phyloP scores from a whole-genome alignment of 306 rosid species.

The Clitoria ternatea region DNA sequence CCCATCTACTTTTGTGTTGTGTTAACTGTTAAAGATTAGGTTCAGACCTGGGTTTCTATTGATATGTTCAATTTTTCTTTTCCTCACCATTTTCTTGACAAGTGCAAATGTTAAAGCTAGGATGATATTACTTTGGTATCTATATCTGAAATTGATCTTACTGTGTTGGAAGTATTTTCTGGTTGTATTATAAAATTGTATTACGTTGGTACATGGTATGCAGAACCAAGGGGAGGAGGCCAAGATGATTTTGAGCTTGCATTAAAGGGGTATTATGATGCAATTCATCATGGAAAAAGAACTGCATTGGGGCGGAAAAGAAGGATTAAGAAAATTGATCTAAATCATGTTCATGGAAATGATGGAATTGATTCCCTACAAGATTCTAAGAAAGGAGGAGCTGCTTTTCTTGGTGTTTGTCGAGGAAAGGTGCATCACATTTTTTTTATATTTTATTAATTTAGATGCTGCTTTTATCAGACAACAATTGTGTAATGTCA shows the following conservation, averaged over 20 bases:
- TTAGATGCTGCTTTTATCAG: constrained; percentile 1
- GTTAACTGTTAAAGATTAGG: constrained; percentile 6
- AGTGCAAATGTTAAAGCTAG: constrained; percentile 8
- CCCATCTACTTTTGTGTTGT: constrained; percentile 3
- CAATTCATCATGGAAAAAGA: constrained; percentile 49
- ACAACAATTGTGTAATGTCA: not conserved
- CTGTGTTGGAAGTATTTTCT: constrained; percentile 11
- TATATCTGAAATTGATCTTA: constrained; percentile 18
- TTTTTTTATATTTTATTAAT: constrained; percentile 11
- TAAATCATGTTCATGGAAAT: constrained; percentile 32
- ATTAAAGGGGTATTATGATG: constrained; percentile 71
- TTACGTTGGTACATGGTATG: constrained; percentile 27
- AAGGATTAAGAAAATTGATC: constrained; percentile 47
- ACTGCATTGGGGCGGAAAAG: constrained; percentile 49
- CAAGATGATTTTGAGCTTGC: constrained; percentile 80
- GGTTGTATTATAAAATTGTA: constrained; percentile 17
- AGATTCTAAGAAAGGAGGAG: constrained; percentile 61
- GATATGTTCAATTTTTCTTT: constrained; percentile 2
- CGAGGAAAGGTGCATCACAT: constrained; percentile 77
- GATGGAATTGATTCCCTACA: constrained; percentile 35
- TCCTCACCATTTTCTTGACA: not conserved
- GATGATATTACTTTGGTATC: constrained; percentile 3
- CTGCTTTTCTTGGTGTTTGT: constrained; percentile 87
- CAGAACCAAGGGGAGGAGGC: constrained; percentile 90
- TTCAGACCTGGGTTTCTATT: constrained; percentile 7